These are phyloP conservation scores for Aegilops bicornis DNA, from an alignment of 176 grass and related monocot species.

Conservation along the genomic window DNA sequence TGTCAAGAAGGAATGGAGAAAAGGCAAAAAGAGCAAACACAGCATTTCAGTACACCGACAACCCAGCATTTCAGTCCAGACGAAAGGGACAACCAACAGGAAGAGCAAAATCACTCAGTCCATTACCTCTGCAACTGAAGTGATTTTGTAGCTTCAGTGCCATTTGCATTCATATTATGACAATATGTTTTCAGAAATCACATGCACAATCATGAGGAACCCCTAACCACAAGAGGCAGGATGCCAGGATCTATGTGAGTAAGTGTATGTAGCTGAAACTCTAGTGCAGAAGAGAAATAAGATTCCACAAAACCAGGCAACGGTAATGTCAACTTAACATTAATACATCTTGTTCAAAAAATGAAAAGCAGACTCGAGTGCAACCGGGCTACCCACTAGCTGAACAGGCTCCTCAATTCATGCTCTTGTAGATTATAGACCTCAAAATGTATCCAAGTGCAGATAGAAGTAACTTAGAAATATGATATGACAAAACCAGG, in stretches of 20 bases:
- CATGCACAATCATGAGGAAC: neutral
- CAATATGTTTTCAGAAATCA: neutral
- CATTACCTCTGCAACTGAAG: neutral
- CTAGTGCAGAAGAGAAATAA: neutral
- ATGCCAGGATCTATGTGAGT: neutral
- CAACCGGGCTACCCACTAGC: no score
- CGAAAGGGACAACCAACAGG: neutral
- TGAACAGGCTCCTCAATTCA: no score
- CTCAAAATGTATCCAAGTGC: neutral
- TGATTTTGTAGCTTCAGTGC: neutral
- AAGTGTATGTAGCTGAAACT: neutral
- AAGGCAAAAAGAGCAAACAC: neutral
- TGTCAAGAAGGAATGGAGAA: constrained; percentile 23
- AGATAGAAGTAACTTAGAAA: no score
- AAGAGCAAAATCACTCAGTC: constrained; percentile 2
- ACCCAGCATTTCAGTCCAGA: neutral
- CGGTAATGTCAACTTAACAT: neutral
- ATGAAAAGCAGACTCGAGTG: no score
- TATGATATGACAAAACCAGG: no score
- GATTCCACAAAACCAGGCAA: neutral
- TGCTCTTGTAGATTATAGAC: no score
- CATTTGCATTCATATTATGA: neutral
- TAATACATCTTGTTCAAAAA: no score
- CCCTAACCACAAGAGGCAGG: neutral
- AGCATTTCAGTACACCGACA: neutral